Evolutionary conservation across 805 yeast genomes (phyloP).

Genomic region (Lipomyces kockii): DNA sequence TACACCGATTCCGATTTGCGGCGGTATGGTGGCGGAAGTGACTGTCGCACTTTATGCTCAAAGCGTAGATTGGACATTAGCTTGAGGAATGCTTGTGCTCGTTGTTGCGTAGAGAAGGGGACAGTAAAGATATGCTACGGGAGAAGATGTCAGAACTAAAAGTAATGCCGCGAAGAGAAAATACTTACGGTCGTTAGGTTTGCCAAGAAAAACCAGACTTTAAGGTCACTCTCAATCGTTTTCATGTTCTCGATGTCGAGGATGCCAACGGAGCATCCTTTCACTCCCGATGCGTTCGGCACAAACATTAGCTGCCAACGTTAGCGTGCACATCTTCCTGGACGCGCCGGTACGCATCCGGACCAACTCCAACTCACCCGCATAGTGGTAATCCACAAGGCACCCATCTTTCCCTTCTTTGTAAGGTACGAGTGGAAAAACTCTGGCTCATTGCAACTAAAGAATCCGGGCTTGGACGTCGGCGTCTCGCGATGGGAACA

Average conservation of each 20-base stretch:
- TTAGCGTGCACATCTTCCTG: neutral
- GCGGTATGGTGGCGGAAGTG: conserved; percentile 43
- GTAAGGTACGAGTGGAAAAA: conserved; percentile 30
- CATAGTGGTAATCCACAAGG: conserved; percentile 34
- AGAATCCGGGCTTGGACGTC: conserved; percentile 14
- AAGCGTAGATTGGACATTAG: conserved; percentile 43
- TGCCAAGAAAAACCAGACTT: conserved; percentile 34
- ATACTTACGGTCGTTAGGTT: conserved; percentile 9
- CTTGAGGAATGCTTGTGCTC: conserved; percentile 40
- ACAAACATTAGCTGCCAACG: conserved; percentile 24
- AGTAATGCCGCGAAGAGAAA: neutral
- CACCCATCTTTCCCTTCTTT: conserved; percentile 24
- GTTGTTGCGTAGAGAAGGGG: conserved; percentile 40
- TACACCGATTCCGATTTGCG: conserved; percentile 33
- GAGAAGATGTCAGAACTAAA: neutral
- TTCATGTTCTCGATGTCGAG: conserved; percentile 29
- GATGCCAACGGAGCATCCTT: conserved; percentile 29
- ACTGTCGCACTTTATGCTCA: conserved; percentile 43
- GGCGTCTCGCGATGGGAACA: conserved; percentile 25
- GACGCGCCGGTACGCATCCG: neutral
- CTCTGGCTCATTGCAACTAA: conserved; percentile 27
- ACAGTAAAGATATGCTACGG: conserved; percentile 37
- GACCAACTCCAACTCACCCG: conserved; percentile 18
- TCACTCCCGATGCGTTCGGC: conserved; percentile 17
- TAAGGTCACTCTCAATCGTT: conserved; percentile 28